Conservation (phyloP, 1,284 basidiomycete genomes). For the Ceraceosorus guamensis region DNA sequence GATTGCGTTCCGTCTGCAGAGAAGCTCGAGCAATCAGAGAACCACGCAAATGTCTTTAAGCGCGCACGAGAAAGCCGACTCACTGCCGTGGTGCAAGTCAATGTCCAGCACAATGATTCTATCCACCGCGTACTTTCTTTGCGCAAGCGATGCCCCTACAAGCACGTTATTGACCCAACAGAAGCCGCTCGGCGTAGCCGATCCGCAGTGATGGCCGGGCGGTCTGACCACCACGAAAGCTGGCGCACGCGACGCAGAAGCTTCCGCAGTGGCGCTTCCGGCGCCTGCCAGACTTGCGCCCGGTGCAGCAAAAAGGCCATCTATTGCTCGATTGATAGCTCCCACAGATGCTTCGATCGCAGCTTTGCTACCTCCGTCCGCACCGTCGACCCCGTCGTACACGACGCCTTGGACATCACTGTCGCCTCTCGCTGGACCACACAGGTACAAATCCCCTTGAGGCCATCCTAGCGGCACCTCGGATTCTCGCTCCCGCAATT, state of each 20-base stretch:
- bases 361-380: neutral
- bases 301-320: slow-evolving; percentile 1
- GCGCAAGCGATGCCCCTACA: slow-evolving; percentile 84
- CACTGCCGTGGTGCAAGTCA: slow-evolving; percentile 71
- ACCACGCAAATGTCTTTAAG: neutral
- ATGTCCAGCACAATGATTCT: slow-evolving; percentile 84
- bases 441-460: slow-evolving; percentile 43
- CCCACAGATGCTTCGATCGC: neutral
- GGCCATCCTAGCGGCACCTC: slow-evolving; percentile 37
- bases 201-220: slow-evolving; percentile 47
- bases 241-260: slow-evolving; percentile 21
- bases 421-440: slow-evolving; percentile 18
- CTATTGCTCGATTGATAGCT: neutral
- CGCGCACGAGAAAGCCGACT: neutral
- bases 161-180: slow-evolving; percentile 92
- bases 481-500: slow-evolving; percentile 27
- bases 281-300: too few relatives aligned
- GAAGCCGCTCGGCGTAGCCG: slow-evolving; percentile 62
- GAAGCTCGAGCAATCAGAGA: slow-evolving; percentile 49
- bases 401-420: too few relatives aligned
- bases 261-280: neutral
- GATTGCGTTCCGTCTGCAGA: slow-evolving; percentile 75
- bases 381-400: too few relatives aligned
- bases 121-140: slow-evolving; percentile 69
- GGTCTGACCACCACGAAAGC: slow-evolving; percentile 46